phyloP scores from a whole-genome alignment of 129 eudicot species.

The Heracleum sosnowskyi region DNA sequence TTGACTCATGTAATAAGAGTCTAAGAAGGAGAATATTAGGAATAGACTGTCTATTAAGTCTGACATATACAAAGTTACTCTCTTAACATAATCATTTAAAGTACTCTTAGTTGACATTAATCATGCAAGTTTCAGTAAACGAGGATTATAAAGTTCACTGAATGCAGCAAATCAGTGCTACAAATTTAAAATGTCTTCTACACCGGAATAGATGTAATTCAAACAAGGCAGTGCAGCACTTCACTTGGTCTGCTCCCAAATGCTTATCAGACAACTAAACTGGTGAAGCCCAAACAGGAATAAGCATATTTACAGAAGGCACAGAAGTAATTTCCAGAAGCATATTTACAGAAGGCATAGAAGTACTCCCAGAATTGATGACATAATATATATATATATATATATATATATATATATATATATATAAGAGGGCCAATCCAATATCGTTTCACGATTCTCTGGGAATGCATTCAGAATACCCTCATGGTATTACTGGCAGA shows the following conservation, averaged over 20 bases:
- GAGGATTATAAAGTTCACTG: not conserved
- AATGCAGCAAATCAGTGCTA: not conserved
- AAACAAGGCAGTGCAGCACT: not conserved
- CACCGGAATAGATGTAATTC: not conserved
- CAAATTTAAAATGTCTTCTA: not conserved
- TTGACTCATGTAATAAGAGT: not conserved
- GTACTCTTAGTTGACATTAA: not conserved
- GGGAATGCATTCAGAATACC: not conserved
- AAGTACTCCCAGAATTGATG: not conserved
- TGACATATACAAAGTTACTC: not conserved
- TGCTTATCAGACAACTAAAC: not conserved
- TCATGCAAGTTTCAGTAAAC: not conserved
- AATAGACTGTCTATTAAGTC: not conserved
- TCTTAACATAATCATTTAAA: not conserved
- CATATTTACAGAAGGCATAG: not conserved
- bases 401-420: too few relatives aligned
- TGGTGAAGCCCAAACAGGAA: not conserved
- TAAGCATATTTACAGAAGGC: not conserved
- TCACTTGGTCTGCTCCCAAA: not conserved
- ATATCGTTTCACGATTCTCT: not conserved
- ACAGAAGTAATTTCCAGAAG: too few relatives aligned
- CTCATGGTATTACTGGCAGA: not conserved
- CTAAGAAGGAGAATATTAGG: not conserved
- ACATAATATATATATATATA: too few relatives aligned
- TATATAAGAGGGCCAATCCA: not conserved